Evolutionary conservation across 139 green algal species (phyloP), one percentile per base, ranked within the genome.

Genomic region (Nannochloris sp.): DNA sequence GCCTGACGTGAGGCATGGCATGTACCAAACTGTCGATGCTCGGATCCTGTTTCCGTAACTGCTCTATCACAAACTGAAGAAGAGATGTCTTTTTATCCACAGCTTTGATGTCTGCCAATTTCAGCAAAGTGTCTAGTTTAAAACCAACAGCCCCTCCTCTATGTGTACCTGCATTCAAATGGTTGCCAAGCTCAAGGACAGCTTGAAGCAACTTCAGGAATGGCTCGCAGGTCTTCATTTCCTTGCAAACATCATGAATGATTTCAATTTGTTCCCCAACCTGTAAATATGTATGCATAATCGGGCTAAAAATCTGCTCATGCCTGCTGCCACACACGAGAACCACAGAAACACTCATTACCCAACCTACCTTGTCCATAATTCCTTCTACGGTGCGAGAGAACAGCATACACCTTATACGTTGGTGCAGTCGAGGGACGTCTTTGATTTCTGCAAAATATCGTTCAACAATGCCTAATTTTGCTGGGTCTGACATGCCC

Each of bases 401-500:
- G 61, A 88, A 90, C 17, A 86, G 68, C 74, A 89, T 74, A 48
- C 71, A 78, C 28, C 69, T 56, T 45, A 95, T 84, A 28, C 87
- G 74, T 58, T 87, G 58, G 23, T 75, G 62, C 44, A 91, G 70
- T 33, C 84, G 81, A 5, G 84, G 84, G 43, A 95, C 82, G 56
- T 64, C 66, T 75, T 84, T 87, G 8, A 95, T 76, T 69, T 89
- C 81, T 50, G 81, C 31, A 65, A 92, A 92, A 75, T 87, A 95
- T 12, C 79, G 74, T 74, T 95, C 87, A 25, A 87, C 81, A 0
- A 74, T 82, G 48, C 82, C 87, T 51, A 95, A 85, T 49, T 69
- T 68, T 2, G 59, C 62, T 14, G 68, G 60, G n/a, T 89, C 79
- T 28, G 58, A 66, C 16, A 79, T 13, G 6, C 71, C 78, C 17